Base-by-base conservation (phyloP, 768 basidiomycete genomes). In the Amanita subjunquillea region DNA sequence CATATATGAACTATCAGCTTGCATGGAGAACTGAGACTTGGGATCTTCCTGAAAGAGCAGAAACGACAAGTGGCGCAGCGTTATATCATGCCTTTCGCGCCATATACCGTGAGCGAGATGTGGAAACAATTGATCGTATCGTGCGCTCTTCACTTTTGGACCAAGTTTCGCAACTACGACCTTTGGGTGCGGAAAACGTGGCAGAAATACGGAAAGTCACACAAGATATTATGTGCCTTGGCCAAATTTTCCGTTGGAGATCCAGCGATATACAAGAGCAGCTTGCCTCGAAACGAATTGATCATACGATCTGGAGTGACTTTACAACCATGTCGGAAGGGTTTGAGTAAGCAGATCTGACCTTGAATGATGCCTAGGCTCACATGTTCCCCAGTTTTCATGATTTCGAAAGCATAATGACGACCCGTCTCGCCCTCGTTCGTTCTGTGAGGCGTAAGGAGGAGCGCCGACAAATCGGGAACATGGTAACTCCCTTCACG, bases 11-110 rank as follows among this genome's bases (percentile, higher is more conserved):
- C 32, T 93, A 91, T 65, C 77, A 82, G 38, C 72, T 97, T 1
- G 96, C 88, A 13, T 98, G 96, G 96, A 77, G 94, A 43, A 95
- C 93, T 0, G 90, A 87, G 55, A 85, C 83, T 1, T 99, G 96
- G 96, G 94, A 98, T 66, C 70, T 99, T 23, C 94, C 94, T 1
- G 79, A 87, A 46, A 71, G 72, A 8, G 65, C 67, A 1, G 66
- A 72, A 50, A 67, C 68, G 22, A 70, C 70, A 25, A 65, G 80
- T 7, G 80, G 79, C 22, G 73, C 77, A 12, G 68, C 83, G 2
- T 69, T 97, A 3, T 99, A 95, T 65, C 72, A 76, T 30, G 83
- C 89, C 3, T 72, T 99, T 32, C 80, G 87, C 39, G 82, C 91
- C 0, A 69, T 91, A n/a, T 81, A 94, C 57, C 79, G 88, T 4